Base-by-base conservation (phyloP, 192 early-diverging fungal genomes). In the Coemansia asiatica region DNA sequence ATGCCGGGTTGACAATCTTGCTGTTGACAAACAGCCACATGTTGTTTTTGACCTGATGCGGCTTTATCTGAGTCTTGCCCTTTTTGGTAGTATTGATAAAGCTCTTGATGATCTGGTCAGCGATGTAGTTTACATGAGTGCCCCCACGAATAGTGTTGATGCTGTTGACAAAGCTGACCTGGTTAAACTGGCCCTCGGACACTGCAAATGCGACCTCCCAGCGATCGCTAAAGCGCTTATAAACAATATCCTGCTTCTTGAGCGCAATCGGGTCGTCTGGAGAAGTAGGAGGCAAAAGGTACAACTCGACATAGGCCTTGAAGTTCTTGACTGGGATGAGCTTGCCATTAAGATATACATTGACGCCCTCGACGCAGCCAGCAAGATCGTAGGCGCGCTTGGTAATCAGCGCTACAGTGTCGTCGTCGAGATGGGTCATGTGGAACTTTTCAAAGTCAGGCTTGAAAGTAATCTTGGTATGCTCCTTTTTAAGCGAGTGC, bases 131-230 rank as follows among this genome's bases (percentile, higher is more conserved):
- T 25, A 93, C 91, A 53, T 96, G 94, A 3, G 91, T 92, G 31
- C 97, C 97, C 54, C 95, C 97, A 58, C 96, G 95, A 6, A 87
- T 84, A 7, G 97, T 97, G 74, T 89, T 95, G 73, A 99, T 98
- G 69, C 90, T 89, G 80, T 99, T 99, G 67, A 97, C 97, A 75
- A 99, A 99, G 69, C 91, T 93, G 63, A 91, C 85, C 72, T 99
- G 97, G 59, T 92, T 89, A 74, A 98, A 98, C 75, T 96, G 93
- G 18, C 95, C 97, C 61, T 97, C 95, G 26, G 90, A 92, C n/a
- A 92, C 77, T 3, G 92, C 87, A 68, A 96, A 94, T 15, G 88
- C 91, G 64, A 99, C 85, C 80, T 99, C 94, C 97, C 95, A 99
- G 21, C 95, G 88, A 4, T 88, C 88, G 67, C 84, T 88, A 23